Evolutionary conservation across 768 basidiomycete species (phyloP).

Genomic region (Lyophyllum atratum): DNA sequence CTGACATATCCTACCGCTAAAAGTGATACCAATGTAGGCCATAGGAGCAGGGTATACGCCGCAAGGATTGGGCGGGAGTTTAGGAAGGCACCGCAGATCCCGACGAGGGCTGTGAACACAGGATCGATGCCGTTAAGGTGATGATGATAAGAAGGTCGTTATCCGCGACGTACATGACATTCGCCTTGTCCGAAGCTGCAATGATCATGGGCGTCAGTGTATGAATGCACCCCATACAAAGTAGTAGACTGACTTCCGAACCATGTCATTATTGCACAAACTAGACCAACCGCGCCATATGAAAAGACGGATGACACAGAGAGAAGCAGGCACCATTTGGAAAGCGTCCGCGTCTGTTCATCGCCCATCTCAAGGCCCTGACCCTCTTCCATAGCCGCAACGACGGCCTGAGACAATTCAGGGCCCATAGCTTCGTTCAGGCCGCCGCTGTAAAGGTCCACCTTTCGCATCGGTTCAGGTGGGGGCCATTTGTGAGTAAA

Average conservation of each 20-base stretch:
- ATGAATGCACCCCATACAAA: slow-evolving; percentile 1
- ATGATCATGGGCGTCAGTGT: background rate
- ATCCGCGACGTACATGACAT: slow-evolving; percentile 64
- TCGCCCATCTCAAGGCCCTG: slow-evolving; percentile 38
- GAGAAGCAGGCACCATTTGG: slow-evolving; percentile 62
- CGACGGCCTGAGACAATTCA: slow-evolving; percentile 15
- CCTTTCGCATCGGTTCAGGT: slow-evolving; percentile 33
- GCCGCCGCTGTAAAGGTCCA: slow-evolving; percentile 9
- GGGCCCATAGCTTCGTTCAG: background rate
- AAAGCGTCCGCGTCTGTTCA: slow-evolving; percentile 55
- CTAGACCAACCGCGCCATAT: slow-evolving; percentile 53
- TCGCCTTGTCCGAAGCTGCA: slow-evolving; percentile 62
- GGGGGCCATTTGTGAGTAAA: slow-evolving; percentile 56
- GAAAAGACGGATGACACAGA: slow-evolving; percentile 56
- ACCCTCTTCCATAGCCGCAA: slow-evolving; percentile 34
- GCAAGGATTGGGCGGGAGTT: slow-evolving; percentile 71
- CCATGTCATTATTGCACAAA: slow-evolving; percentile 59
- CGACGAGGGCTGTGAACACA: slow-evolving; percentile 62
- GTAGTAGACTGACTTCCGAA: slow-evolving; percentile 45
- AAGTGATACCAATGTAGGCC: slow-evolving; percentile 60
- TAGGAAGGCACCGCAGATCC: slow-evolving; percentile 60
- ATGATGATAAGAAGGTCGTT: slow-evolving; percentile 54
- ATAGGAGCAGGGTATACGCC: slow-evolving; percentile 66
- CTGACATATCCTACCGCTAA: slow-evolving; percentile 64
- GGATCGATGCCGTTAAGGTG: slow-evolving; percentile 56